Conservation (phyloP, 208 protist species). For the Wallacemonas rigidus region DNA sequence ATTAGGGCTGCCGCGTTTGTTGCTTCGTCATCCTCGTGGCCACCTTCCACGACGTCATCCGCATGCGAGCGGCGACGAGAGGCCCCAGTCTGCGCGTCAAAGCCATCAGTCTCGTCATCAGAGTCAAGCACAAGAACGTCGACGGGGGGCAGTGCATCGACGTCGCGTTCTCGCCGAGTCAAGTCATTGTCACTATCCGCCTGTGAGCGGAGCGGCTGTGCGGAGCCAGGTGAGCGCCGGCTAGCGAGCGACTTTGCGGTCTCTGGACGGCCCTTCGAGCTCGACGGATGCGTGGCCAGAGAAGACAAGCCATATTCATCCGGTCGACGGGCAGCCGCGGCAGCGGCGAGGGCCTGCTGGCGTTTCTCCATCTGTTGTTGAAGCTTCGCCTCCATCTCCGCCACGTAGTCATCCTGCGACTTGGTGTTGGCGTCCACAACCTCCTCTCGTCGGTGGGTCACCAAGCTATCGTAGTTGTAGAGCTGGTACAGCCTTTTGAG, state of each 20-base stretch:
- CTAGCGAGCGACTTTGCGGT: neutral
- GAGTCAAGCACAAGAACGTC: neutral
- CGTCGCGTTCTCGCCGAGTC: neutral
- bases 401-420: slow-evolving; percentile 50
- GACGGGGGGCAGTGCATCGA: neutral
- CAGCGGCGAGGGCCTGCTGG: slow-evolving; percentile 12
- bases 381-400: slow-evolving; percentile 49
- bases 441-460: slow-evolving; percentile 44
- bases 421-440: slow-evolving; percentile 21
- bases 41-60: neutral
- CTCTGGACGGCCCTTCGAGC: neutral
- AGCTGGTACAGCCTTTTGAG: slow-evolving; percentile 58
- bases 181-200: neutral
- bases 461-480: slow-evolving; percentile 73
- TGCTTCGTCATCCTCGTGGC: neutral
- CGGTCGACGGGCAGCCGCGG: neutral
- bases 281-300: neutral
- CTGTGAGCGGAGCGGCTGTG: neutral
- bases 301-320: slow-evolving; percentile 11
- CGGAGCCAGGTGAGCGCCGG: neutral
- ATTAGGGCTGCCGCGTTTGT: neutral
- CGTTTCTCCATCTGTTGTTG: slow-evolving; percentile 12
- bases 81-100: neutral
- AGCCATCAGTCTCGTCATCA: neutral
- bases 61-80: neutral